These are phyloP conservation scores for Solanum appendiculatum DNA, from an alignment of 257 asterid genomes.

Conservation along the genomic window DNA sequence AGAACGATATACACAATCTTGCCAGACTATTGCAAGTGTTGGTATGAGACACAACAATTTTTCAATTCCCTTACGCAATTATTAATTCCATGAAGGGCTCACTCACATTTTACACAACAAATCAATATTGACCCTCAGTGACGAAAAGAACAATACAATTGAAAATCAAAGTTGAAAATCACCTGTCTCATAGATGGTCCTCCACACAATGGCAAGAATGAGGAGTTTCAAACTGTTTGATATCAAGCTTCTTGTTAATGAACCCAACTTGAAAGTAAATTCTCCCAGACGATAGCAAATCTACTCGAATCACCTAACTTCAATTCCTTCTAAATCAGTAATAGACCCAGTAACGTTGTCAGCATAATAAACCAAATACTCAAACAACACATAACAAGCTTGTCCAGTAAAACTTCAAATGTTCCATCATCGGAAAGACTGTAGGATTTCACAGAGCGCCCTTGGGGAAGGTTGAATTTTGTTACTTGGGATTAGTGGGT, in stretches of 20 bases:
- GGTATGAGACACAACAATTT: not conserved
- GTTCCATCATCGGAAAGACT: constrained; percentile 52
- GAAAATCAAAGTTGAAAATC: not conserved
- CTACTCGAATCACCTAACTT: constrained; percentile 72
- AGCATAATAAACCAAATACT: constrained; percentile 71
- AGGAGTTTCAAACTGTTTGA: constrained; percentile 64
- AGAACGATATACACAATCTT: not conserved
- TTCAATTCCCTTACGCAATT: not conserved
- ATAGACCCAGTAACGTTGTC: constrained; percentile 69
- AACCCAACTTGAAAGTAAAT: constrained; percentile 80
- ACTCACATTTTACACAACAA: not conserved
- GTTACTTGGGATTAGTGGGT: not conserved
- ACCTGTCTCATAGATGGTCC: constrained; percentile 17
- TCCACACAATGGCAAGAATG: constrained; percentile 43
- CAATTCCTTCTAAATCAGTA: constrained; percentile 52
- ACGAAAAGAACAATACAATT: not conserved
- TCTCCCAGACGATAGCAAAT: constrained; percentile 64
- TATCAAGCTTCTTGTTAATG: constrained; percentile 75
- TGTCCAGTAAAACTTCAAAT: constrained; percentile 49
- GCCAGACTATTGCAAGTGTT: not conserved
- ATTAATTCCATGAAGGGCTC: not conserved
- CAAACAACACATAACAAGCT: constrained; percentile 69
- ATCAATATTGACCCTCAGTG: not conserved
- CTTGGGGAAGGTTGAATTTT: constrained; percentile 65
- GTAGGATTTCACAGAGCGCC: constrained; percentile 70